These are phyloP conservation scores for Magnolia kwangsiensis DNA, from an alignment of 164 flowering plant genomes.

Conservation along the genomic window DNA sequence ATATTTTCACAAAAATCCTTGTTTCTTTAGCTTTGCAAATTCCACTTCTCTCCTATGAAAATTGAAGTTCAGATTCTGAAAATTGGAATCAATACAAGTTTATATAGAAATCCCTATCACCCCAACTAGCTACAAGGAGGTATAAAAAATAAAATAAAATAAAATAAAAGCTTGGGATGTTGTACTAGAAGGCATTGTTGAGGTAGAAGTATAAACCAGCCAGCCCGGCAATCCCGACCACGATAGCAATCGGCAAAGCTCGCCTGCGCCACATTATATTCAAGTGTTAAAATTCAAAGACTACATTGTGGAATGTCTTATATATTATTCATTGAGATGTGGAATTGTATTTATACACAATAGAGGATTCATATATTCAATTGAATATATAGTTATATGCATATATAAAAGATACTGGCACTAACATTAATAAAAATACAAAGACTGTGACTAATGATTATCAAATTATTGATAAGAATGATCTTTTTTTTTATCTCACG, in stretches of 20 bases:
- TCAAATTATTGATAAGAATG: too few relatives aligned
- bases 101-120: not conserved
- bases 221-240: slow-evolving; percentile 56
- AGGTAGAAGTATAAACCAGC: slow-evolving; percentile 80
- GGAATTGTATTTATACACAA: too few relatives aligned
- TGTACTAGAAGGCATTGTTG: slow-evolving; percentile 43
- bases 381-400: too few relatives aligned
- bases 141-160: not conserved
- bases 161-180: not conserved
- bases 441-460: too few relatives aligned
- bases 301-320: too few relatives aligned
- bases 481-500: too few relatives aligned
- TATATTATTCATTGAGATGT: too few relatives aligned
- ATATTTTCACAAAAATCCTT: too few relatives aligned
- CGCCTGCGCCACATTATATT: slow-evolving; percentile 35
- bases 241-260: slow-evolving; percentile 74
- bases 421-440: too few relatives aligned
- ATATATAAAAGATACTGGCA: too few relatives aligned
- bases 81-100: not conserved
- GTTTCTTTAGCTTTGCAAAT: too few relatives aligned
- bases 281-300: not conserved
- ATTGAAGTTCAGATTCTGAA: not conserved
- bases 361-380: too few relatives aligned
- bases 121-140: not conserved
- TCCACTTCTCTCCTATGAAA: not conserved